phyloP scores from a whole-genome alignment of 495 filamentous ascomycete genomes.

The Lophiotrema nucula region DNA sequence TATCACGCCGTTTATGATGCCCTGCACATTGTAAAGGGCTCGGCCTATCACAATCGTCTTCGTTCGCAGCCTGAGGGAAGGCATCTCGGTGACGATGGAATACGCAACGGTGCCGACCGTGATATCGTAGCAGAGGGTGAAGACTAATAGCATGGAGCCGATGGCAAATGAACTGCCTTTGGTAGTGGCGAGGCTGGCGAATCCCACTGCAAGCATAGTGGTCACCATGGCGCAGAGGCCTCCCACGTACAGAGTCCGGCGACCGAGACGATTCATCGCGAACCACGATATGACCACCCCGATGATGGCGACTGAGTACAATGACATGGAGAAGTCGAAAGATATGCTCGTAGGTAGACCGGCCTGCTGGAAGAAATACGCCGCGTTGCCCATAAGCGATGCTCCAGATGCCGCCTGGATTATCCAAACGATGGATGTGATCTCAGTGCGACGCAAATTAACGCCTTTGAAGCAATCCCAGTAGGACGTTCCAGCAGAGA shows the following conservation, averaged over 20 bases:
- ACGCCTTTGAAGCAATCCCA: slow-evolving; percentile 71
- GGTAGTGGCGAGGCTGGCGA: slow-evolving; percentile 60
- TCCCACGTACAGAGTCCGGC: slow-evolving; percentile 66
- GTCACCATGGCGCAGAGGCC: slow-evolving; percentile 63
- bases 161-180: slow-evolving; percentile 58
- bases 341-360: slow-evolving; percentile 57
- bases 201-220: slow-evolving; percentile 70
- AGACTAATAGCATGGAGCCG: slow-evolving; percentile 67
- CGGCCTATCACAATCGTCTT: slow-evolving; percentile 64
- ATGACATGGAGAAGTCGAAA: slow-evolving; percentile 68
- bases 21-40: slow-evolving; percentile 67
- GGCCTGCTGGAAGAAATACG: slow-evolving; percentile 72
- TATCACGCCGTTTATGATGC: slow-evolving; percentile 64
- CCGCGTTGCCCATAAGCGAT: slow-evolving; percentile 60
- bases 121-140: slow-evolving; percentile 69
- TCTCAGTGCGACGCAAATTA: slow-evolving; percentile 66
- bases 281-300: slow-evolving; percentile 72
- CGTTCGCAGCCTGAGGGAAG: slow-evolving; percentile 68
- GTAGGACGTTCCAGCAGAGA: slow-evolving; percentile 40
- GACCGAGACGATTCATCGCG: slow-evolving; percentile 67
- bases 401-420: slow-evolving; percentile 76
- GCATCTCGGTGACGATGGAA: slow-evolving; percentile 70
- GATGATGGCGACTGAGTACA: slow-evolving; percentile 69
- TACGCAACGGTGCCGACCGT: slow-evolving; percentile 76
- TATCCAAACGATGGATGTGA: slow-evolving; percentile 74